Evolutionary conservation across 2,329 filamentous ascomycete genomes (phyloP).

Genomic region (Epichloe sp.): DNA sequence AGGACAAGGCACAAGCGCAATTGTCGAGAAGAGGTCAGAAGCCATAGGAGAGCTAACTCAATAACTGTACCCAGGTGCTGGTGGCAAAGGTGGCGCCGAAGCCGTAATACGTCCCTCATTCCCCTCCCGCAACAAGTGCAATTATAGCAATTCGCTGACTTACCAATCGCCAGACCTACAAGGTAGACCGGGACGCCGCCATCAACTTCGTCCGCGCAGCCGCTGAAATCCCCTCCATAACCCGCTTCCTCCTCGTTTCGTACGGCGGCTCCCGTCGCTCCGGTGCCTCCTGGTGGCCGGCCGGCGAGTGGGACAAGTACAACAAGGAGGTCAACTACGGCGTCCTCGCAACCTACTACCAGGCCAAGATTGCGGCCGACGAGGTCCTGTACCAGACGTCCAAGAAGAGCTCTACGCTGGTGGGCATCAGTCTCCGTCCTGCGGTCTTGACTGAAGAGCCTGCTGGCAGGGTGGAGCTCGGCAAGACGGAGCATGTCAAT

Average conservation of each 20-base stretch:
- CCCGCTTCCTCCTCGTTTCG: slow-evolving; percentile 52
- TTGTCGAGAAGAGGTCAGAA: no score
- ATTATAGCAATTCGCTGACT: neutral
- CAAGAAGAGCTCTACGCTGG: slow-evolving; percentile 27
- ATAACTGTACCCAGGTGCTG: slow-evolving; percentile 30
- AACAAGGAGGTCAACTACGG: slow-evolving; percentile 27
- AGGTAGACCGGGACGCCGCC: slow-evolving; percentile 51
- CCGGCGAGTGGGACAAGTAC: slow-evolving; percentile 34
- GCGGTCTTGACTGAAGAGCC: slow-evolving; percentile 35
- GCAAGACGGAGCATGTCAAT: slow-evolving; percentile 27
- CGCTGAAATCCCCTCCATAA: slow-evolving; percentile 37
- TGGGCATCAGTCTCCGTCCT: slow-evolving; percentile 41
- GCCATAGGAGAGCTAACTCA: neutral
- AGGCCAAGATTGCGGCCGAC: slow-evolving; percentile 48
- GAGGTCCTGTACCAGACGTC: slow-evolving; percentile 38
- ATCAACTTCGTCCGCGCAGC: slow-evolving; percentile 49
- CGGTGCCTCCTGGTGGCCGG: slow-evolving; percentile 42
- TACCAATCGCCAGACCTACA: slow-evolving; percentile 29
- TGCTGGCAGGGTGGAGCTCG: slow-evolving; percentile 33
- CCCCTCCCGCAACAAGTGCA: neutral
- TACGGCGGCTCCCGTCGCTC: slow-evolving; percentile 41
- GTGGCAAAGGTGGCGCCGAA: slow-evolving; percentile 43
- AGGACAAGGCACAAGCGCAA: neutral
- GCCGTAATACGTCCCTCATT: slow-evolving; percentile 17
- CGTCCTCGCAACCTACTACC: slow-evolving; percentile 38